phyloP scores from a whole-genome alignment of 768 basidiomycete genomes.

The Lactarius sp. region DNA sequence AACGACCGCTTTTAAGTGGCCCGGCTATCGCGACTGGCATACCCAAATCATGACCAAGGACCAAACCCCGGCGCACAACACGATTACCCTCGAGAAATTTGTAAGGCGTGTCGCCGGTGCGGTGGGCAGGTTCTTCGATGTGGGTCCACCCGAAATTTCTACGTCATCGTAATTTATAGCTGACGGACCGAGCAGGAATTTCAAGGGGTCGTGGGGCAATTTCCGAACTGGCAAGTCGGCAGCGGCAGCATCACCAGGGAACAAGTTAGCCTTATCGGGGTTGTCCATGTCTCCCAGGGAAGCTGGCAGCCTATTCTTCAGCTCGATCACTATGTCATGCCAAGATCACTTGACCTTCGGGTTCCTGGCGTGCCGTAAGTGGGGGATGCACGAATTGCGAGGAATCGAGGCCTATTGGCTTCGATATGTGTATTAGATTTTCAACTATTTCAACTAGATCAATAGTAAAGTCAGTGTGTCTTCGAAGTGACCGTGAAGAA shows the following conservation, averaged over 20 bases:
- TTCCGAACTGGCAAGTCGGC: slow-evolving; percentile 5
- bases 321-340: slow-evolving; percentile 5
- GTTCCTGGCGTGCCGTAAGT: neutral
- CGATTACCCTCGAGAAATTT: slow-evolving; percentile 2
- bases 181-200: neutral
- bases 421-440: neutral
- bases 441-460: neutral
- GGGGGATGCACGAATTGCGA: neutral
- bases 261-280: slow-evolving; percentile 1
- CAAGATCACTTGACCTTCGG: neutral
- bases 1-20: slow-evolving; percentile 2
- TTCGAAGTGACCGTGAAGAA: neutral
- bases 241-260: neutral
- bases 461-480: neutral
- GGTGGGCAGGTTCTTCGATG: slow-evolving; percentile 5
- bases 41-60: slow-evolving; percentile 14
- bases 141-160: neutral
- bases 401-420: neutral
- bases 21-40: slow-evolving; percentile 2
- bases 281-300: slow-evolving; percentile 16
- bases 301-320: slow-evolving; percentile 23
- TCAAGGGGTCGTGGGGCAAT: neutral
- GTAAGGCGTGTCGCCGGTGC: slow-evolving; percentile 10
- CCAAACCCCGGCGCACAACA: slow-evolving; percentile 2
- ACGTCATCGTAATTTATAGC: neutral